phyloP scores from a whole-genome alignment of 495 filamentous ascomycete genomes.

The Daldinia grandis region DNA sequence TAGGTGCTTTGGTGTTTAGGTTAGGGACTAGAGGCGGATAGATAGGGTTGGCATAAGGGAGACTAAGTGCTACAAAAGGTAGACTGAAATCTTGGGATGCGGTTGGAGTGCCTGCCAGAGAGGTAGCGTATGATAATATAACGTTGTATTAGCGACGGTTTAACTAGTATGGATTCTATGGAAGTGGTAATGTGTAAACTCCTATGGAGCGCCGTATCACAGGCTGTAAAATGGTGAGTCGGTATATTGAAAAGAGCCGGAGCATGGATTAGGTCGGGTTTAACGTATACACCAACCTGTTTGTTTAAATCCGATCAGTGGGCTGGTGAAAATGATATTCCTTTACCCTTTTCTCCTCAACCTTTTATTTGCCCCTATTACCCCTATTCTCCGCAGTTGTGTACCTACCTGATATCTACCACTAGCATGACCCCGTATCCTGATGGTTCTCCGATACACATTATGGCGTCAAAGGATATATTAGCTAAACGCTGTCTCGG shows the following conservation, averaged over 20 bases:
- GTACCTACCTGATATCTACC: not conserved
- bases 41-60: not conserved
- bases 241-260: no score
- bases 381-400: not conserved
- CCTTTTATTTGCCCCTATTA: not conserved
- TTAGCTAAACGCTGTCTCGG: no score
- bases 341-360: not conserved
- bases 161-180: not conserved
- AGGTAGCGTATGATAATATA: not conserved
- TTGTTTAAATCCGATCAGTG: not conserved
- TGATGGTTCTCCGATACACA: not conserved
- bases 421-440: not conserved
- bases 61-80: not conserved
- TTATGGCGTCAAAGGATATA: no score
- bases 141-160: not conserved
- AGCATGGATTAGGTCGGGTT: no score
- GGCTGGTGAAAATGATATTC: no score
- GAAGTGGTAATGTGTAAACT: not conserved
- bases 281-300: no score
- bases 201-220: no score
- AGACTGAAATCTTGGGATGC: not conserved
- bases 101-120: not conserved
- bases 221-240: no score
- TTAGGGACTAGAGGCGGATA: not conserved
- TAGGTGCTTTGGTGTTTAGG: not conserved